A percentile compares a stretch with the other conserved stretches of the same genome.
phyloP scores from a whole-genome alignment of 768 basidiomycete genomes.

The Auricularia sp. region DNA sequence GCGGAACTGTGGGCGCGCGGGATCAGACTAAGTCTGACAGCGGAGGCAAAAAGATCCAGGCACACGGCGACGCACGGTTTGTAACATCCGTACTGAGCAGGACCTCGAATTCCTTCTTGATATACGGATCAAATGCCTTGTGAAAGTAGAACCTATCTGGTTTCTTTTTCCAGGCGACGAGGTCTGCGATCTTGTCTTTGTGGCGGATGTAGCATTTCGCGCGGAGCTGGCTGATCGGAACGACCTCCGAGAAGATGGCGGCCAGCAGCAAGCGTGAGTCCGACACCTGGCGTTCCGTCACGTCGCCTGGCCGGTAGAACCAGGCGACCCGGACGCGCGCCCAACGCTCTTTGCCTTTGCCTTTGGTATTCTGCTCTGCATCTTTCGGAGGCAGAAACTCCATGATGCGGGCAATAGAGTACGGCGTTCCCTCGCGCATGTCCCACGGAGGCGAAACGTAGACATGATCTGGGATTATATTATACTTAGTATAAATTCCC shows the following conservation, averaged over 20 bases:
- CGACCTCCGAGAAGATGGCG: slow-evolving; percentile 92
- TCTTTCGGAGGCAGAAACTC: slow-evolving; percentile 83
- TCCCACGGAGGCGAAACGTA: slow-evolving; percentile 93
- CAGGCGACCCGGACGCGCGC: slow-evolving; percentile 86
- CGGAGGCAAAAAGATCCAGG: slow-evolving; percentile 6
- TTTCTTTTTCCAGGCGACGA: slow-evolving; percentile 86
- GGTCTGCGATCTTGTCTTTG: slow-evolving; percentile 88
- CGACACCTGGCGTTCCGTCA: slow-evolving; percentile 80
- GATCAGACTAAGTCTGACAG: slow-evolving; percentile 9
- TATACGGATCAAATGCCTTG: slow-evolving; percentile 92
- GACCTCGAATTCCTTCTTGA: slow-evolving; percentile 96
- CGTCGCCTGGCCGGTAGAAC: slow-evolving; percentile 96
- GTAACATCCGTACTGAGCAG: slow-evolving; percentile 76
- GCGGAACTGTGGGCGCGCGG: slow-evolving; percentile 47
- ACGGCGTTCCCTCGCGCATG: slow-evolving; percentile 87
- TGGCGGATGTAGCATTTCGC: slow-evolving; percentile 91
- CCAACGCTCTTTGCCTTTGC: slow-evolving; percentile 54
- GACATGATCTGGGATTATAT: slow-evolving; percentile 64
- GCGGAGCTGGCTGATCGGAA: slow-evolving; percentile 88
- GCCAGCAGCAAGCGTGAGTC: slow-evolving; percentile 90
- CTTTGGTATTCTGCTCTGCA: slow-evolving; percentile 37
- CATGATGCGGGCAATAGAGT: slow-evolving; percentile 93
- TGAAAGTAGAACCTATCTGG: slow-evolving; percentile 96
- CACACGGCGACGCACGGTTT: slow-evolving; percentile 56
- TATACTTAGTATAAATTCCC: not conserved